These are phyloP conservation scores for Stephania yunnanensis DNA, from an alignment of 164 flowering plant genomes.

Conservation along the genomic window DNA sequence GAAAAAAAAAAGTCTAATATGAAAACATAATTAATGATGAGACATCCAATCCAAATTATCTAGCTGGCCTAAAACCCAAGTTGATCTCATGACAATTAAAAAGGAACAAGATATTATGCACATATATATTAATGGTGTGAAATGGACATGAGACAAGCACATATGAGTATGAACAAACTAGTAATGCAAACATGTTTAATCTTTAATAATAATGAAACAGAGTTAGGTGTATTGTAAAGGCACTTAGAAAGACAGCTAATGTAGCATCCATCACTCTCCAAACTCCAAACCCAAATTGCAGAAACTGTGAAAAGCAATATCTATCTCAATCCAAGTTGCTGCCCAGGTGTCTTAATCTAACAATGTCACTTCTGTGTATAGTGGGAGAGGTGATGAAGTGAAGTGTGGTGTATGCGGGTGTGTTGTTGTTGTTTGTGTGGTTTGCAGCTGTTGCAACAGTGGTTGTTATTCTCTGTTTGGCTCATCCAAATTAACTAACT, in stretches of 20 bases:
- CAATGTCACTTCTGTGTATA: constrained; percentile 4
- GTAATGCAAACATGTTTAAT: constrained; percentile 1
- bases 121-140: not conserved
- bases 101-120: not conserved
- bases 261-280: constrained; percentile 2
- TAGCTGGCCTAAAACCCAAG: not conserved
- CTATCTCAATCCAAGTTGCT: constrained; percentile 3
- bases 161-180: not conserved
- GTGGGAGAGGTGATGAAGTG: not conserved
- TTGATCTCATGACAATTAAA: not conserved
- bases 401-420: not conserved
- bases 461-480: not conserved
- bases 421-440: not conserved
- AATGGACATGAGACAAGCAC: not conserved
- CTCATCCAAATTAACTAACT: constrained; percentile 1
- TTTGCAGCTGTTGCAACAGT: not conserved
- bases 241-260: constrained; percentile 4
- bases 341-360: not conserved
- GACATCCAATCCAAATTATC: not conserved
- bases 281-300: constrained; percentile 6
- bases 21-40: not conserved
- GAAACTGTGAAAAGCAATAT: not conserved
- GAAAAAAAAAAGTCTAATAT: too few relatives aligned
- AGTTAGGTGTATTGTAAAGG: not conserved
- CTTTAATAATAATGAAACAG: not conserved